These are phyloP conservation scores for Lactifluus piperatus DNA, from an alignment of 768 basidiomycete species.

Conservation along the genomic window DNA sequence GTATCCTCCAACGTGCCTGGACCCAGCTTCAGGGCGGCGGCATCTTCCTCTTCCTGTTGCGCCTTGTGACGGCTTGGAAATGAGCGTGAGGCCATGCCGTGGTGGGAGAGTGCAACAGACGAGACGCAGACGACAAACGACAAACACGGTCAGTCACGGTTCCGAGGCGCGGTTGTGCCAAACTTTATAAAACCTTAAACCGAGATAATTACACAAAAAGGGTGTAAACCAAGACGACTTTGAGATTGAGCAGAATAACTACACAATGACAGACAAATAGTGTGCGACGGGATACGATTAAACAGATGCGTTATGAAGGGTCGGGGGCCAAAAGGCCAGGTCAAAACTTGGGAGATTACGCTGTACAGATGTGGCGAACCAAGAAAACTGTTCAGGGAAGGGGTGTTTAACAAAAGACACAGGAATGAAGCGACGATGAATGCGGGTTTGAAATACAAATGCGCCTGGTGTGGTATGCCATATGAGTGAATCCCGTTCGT, in stretches of 20 bases:
- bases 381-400: constrained; percentile 25
- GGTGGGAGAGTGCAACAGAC: not conserved
- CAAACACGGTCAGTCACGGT: too few species aligned
- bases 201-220: not conserved
- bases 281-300: constrained; percentile 54
- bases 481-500: constrained; percentile 25
- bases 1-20: constrained; percentile 37
- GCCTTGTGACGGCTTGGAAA: constrained; percentile 56
- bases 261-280: constrained; percentile 64
- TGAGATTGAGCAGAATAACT: constrained; percentile 44
- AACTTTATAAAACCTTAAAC: too few species aligned
- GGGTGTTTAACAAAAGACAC: constrained; percentile 25
- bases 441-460: constrained; percentile 33
- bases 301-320: constrained; percentile 40
- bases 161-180: not conserved
- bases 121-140: too few species aligned
- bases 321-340: constrained; percentile 25
- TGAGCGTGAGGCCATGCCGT: constrained; percentile 41
- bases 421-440: constrained; percentile 25
- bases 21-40: constrained; percentile 75
- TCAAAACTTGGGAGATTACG: constrained; percentile 23
- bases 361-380: constrained; percentile 29
- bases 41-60: constrained; percentile 74
- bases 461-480: constrained; percentile 31
- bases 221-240: constrained; percentile 18